Percentiles rank a stretch among this genome's conserved stretches.
phyloP scores from a whole-genome alignment of 2,329 filamentous ascomycete genomes.

The Xylariomycetidae sp. region DNA sequence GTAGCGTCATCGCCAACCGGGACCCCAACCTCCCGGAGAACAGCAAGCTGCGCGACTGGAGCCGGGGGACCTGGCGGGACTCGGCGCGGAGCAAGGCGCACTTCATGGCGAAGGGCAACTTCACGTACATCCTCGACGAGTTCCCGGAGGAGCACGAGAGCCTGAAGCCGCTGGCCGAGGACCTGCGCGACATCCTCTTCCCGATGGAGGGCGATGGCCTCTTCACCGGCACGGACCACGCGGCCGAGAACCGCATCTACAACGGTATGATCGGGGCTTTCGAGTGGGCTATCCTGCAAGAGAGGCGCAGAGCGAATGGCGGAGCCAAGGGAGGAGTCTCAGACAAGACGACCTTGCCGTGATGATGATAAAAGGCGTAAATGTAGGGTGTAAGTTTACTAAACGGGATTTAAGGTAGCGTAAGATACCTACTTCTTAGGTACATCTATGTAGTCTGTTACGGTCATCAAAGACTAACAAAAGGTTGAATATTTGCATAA shows the following conservation, averaged over 20 bases:
- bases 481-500: too few species aligned
- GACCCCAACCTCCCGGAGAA: not conserved
- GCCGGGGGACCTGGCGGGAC: conserved; percentile 1
- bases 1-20: conserved; percentile 6
- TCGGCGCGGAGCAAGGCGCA: conserved; percentile 1
- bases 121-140: conserved; percentile 3
- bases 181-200: conserved; percentile 1
- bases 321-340: too few species aligned
- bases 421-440: too few species aligned
- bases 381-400: too few species aligned
- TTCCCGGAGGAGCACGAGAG: conserved; percentile 4
- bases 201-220: conserved; percentile 1
- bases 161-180: conserved; percentile 5
- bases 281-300: conserved; percentile 1
- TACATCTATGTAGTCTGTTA: too few species aligned
- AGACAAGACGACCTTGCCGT: too few species aligned
- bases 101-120: conserved; percentile 3
- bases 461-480: too few species aligned
- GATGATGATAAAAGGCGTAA: too few species aligned
- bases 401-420: too few species aligned
- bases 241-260: conserved; percentile 1
- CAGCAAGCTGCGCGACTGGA: conserved; percentile 7
- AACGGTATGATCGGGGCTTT: conserved; percentile 29
- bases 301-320: not conserved
- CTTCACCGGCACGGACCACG: conserved; percentile 4